Percentiles rank a stretch among this genome's conserved stretches.
Conservation (phyloP, 2,329 filamentous ascomycete genomes). For the Fusarium sambucinum region DNA sequence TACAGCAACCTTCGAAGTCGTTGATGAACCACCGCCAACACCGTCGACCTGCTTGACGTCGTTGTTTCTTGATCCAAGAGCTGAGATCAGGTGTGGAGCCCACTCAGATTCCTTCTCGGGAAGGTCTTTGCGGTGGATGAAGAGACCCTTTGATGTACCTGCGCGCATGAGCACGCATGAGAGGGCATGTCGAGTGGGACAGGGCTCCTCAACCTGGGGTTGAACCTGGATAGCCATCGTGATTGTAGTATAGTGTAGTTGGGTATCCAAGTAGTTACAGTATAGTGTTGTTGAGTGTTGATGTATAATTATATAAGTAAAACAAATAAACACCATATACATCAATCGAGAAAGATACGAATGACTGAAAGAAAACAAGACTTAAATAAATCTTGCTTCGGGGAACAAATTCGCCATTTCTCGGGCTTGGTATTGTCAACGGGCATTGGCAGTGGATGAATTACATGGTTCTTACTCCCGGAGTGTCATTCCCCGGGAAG, state of each 20-base stretch:
- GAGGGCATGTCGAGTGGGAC: conserved; percentile 45
- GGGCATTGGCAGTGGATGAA: not conserved
- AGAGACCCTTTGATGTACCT: conserved; percentile 72
- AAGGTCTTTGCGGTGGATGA: conserved; percentile 67
- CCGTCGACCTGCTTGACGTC: conserved; percentile 72
- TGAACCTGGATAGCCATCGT: conserved; percentile 24
- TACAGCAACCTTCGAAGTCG: conserved; percentile 72
- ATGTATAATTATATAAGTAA: not conserved
- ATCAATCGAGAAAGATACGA: not conserved
- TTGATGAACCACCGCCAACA: conserved; percentile 70
- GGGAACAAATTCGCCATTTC: not conserved
- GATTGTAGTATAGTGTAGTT: not conserved
- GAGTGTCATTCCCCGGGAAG: conserved; percentile 1
- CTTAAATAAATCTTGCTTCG: conserved; percentile 23
- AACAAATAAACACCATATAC: not conserved
- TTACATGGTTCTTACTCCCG: conserved; percentile 3
- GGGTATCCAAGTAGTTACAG: not conserved
- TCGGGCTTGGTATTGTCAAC: not conserved
- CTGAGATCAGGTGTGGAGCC: conserved; percentile 64
- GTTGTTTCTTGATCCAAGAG: conserved; percentile 63
- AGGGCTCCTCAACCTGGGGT: not conserved
- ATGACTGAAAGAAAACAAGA: not conserved
- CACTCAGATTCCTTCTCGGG: conserved; percentile 61
- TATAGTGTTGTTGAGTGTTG: not conserved
- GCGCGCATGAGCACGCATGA: conserved; percentile 71